A percentile compares a stretch with the other conserved stretches of the same genome.
Evolutionary conservation across 176 grass and related monocot genomes (phyloP).

Genomic region (Juncus inflexus): DNA sequence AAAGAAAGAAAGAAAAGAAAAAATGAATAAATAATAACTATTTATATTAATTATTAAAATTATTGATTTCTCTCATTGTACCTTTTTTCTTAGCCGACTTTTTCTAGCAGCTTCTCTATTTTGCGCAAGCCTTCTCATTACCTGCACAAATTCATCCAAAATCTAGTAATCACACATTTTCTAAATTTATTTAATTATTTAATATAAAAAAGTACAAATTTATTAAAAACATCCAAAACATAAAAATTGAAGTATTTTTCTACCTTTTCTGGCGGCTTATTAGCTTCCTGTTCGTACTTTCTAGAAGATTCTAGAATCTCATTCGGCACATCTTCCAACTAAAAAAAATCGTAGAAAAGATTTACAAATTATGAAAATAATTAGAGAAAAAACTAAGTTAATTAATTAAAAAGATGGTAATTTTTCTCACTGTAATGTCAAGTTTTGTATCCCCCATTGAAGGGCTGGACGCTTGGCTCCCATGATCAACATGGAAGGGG

Average conservation of each 20-base stretch:
- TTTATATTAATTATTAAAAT: conserved; percentile 2
- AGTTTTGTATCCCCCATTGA: conserved; percentile 55
- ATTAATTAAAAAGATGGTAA: background rate
- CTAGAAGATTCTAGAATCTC: conserved; percentile 32
- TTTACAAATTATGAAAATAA: conserved; percentile 5
- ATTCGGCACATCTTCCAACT: conserved; percentile 46
- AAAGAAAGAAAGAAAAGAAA: conserved; percentile 2
- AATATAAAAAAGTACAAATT: background rate
- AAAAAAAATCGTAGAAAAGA: conserved; percentile 12
- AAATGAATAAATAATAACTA: background rate
- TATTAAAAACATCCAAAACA: background rate
- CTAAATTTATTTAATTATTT: conserved; percentile 17
- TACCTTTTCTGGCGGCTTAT: conserved; percentile 57
- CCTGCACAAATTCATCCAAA: conserved; percentile 34
- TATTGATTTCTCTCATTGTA: conserved; percentile 4
- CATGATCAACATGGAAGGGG: conserved; percentile 47
- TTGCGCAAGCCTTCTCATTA: conserved; percentile 66
- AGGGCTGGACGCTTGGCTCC: conserved; percentile 60
- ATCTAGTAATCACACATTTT: background rate
- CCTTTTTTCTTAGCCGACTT: conserved; percentile 86
- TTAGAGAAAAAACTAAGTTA: background rate
- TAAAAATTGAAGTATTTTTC: conserved; percentile 6
- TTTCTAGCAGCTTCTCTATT: conserved; percentile 90
- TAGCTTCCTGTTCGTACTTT: conserved; percentile 51
- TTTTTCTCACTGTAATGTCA: conserved; percentile 41